phyloP scores from a whole-genome alignment of 305 asterid genomes.

The Withania somnifera region DNA sequence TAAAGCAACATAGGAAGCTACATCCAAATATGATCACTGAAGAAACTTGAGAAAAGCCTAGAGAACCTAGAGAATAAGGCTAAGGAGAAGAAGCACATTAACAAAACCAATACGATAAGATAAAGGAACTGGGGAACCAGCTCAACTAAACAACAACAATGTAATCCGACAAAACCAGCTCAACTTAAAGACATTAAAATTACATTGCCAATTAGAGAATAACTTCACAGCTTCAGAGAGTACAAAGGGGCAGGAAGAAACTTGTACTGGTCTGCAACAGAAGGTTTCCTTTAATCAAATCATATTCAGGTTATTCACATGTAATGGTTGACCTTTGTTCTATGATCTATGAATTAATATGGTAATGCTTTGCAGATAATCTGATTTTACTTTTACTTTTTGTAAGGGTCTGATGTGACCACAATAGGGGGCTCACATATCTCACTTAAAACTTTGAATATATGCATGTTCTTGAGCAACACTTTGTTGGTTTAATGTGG shows the following conservation, averaged over 20 bases:
- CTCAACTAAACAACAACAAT: no score
- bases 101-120: conserved; percentile 21
- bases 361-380: no score
- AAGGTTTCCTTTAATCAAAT: no score
- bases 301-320: no score
- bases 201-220: conserved; percentile 46
- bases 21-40: conserved; percentile 17
- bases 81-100: conserved; percentile 13
- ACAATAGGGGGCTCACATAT: no score
- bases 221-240: conserved; percentile 25
- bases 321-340: no score
- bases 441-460: no score
- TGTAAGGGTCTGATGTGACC: conserved; percentile 36
- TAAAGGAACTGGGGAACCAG: conserved; percentile 16
- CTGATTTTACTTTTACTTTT: background rate
- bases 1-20: conserved; percentile 19
- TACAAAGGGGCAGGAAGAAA: background rate
- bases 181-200: conserved; percentile 21
- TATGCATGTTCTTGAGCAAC: no score
- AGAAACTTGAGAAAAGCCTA: conserved; percentile 22
- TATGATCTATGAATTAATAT: no score
- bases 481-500: no score
- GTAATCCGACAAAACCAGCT: no score
- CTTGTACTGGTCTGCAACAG: background rate
- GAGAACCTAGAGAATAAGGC: conserved; percentile 21